These are phyloP conservation scores for Apiotrichum siamense DNA, from an alignment of 1,284 basidiomycete genomes.

Conservation along the genomic window DNA sequence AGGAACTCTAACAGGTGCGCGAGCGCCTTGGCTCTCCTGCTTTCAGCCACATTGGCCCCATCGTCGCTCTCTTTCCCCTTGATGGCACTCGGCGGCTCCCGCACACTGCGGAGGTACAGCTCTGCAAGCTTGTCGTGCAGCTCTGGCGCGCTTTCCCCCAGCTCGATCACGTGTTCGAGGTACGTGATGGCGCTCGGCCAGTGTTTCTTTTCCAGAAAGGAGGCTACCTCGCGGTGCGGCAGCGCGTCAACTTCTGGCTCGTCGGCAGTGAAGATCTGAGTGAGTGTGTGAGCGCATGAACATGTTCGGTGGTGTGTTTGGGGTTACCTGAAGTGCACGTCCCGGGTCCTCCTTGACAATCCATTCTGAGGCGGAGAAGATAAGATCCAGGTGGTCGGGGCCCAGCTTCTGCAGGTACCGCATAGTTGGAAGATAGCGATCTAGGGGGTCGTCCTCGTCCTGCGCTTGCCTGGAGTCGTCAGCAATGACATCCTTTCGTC, in stretches of 20 bases:
- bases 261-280: constrained; percentile 88
- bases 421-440: constrained; percentile 77
- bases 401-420: constrained; percentile 88
- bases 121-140: constrained; percentile 86
- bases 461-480: constrained; percentile 59
- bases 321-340: constrained; percentile 66
- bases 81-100: constrained; percentile 51
- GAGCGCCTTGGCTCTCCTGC: not conserved
- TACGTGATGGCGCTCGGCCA: constrained; percentile 65
- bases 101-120: constrained; percentile 57
- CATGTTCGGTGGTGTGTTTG: not conserved
- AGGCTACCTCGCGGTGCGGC: constrained; percentile 66
- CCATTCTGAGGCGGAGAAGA: constrained; percentile 77
- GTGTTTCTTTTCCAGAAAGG: constrained; percentile 69
- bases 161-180: constrained; percentile 80
- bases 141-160: constrained; percentile 60
- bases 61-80: not conserved
- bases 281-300: too few relatives aligned
- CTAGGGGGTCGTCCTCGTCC: constrained; percentile 68
- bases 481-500: not conserved
- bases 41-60: constrained; percentile 52
- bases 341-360: constrained; percentile 66
- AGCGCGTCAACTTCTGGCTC: constrained; percentile 66
- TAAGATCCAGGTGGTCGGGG: constrained; percentile 66
- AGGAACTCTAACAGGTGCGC: constrained; percentile 64